Conservation (phyloP, 768 basidiomycete species). For the Ramaria sp. region DNA sequence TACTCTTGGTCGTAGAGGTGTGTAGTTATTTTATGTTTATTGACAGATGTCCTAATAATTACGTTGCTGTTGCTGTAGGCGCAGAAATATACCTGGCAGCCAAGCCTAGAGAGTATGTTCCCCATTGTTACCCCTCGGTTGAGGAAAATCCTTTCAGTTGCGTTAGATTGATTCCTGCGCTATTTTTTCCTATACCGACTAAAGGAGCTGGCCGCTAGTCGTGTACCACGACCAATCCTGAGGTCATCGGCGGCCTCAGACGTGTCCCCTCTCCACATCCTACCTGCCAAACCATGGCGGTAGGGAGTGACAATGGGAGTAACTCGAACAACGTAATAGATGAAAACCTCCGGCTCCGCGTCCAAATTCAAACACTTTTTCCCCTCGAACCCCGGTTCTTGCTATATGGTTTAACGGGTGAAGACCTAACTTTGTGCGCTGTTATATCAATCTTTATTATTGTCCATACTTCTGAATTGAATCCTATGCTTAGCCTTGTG, state of each 20-base stretch:
- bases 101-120: background rate
- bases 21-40: background rate
- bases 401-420: background rate
- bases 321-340: background rate
- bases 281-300: background rate
- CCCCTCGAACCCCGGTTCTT: background rate
- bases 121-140: background rate
- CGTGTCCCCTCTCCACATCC: background rate
- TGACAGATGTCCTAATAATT: background rate
- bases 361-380: constrained; percentile 1
- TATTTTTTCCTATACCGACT: background rate
- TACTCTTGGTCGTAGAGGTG: constrained; percentile 3
- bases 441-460: background rate
- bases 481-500: background rate
- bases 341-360: background rate
- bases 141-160: background rate
- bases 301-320: background rate
- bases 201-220: background rate
- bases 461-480: background rate
- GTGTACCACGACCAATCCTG: background rate
- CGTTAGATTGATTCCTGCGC: background rate
- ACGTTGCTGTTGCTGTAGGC: background rate
- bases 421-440: background rate
- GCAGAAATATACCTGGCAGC: constrained; percentile 6
- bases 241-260: background rate